These are phyloP conservation scores for Aspergillus ostianus DNA, from an alignment of 495 filamentous ascomycete genomes.

Conservation along the genomic window DNA sequence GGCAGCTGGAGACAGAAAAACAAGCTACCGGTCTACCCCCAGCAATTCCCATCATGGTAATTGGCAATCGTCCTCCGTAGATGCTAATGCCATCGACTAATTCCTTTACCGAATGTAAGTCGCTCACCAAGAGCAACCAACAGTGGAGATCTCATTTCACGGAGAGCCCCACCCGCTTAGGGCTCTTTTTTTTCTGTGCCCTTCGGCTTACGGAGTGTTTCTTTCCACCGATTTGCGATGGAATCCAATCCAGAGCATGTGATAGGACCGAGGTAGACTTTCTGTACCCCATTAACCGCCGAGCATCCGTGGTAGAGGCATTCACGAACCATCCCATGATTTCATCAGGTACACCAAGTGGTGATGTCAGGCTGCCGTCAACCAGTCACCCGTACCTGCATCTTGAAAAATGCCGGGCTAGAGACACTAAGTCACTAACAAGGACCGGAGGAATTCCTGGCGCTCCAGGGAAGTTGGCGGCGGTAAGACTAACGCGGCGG, in stretches of 20 bases:
- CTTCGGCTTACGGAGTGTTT: conserved; percentile 12
- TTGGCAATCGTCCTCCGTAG: neutral
- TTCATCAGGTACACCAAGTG: neutral
- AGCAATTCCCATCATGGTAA: neutral
- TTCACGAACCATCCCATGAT: neutral
- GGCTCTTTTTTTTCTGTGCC: conserved; percentile 10
- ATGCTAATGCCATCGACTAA: neutral
- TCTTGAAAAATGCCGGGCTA: neutral
- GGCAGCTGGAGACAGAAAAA: neutral
- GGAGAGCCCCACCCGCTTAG: conserved; percentile 14
- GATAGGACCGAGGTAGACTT: neutral
- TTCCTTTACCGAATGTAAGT: neutral
- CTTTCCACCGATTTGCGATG: conserved; percentile 12
- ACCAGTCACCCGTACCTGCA: neutral
- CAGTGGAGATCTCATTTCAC: conserved; percentile 26
- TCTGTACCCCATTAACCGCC: neutral
- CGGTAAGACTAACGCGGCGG: neutral
- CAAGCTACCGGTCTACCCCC: neutral
- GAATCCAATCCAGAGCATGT: conserved; percentile 1
- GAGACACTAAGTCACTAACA: neutral
- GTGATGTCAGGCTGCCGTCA: neutral
- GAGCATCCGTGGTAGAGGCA: neutral
- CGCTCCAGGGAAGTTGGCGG: neutral
- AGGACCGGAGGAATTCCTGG: neutral
- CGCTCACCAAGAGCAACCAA: conserved; percentile 2